Conservation (phyloP, 495 filamentous ascomycete species). For the Penicillium bialowiezense region DNA sequence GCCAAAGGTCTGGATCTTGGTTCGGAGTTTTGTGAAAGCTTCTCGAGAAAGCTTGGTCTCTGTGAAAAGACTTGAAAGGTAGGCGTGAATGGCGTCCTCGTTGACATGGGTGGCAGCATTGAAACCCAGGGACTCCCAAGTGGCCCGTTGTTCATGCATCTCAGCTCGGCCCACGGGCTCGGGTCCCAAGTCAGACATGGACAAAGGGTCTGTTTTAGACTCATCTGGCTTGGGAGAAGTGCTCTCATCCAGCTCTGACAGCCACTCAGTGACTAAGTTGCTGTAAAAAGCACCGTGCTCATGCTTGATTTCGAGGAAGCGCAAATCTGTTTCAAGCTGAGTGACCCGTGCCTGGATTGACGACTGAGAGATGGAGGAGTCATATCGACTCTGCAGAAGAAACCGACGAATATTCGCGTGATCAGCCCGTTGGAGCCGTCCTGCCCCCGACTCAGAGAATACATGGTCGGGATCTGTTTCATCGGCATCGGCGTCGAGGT, state of each 20-base stretch:
- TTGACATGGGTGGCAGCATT: constrained; percentile 42
- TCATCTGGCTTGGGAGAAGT: constrained; percentile 3
- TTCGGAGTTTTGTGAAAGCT: constrained; percentile 43
- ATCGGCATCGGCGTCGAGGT: constrained; percentile 25
- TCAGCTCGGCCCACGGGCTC: constrained; percentile 43
- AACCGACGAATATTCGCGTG: constrained; percentile 48
- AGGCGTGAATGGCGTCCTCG: constrained; percentile 40
- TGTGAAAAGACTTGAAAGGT: constrained; percentile 53
- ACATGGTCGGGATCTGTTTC: constrained; percentile 9
- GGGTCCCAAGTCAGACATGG: constrained; percentile 16
- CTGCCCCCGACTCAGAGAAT: constrained; percentile 10
- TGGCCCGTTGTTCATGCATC: constrained; percentile 47
- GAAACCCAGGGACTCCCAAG: constrained; percentile 62
- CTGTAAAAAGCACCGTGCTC: constrained; percentile 62
- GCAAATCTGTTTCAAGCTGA: constrained; percentile 47
- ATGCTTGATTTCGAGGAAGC: constrained; percentile 52
- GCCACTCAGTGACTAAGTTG: constrained; percentile 62
- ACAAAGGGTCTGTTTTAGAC: constrained; percentile 1
- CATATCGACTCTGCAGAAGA: constrained; percentile 54
- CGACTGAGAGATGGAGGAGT: constrained; percentile 50
- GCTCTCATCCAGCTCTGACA: constrained; percentile 34
- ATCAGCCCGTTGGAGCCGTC: constrained; percentile 17
- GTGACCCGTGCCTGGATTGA: constrained; percentile 46
- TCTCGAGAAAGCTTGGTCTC: constrained; percentile 35
- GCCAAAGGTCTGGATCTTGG: constrained; percentile 45